Percentiles rank a stretch among this genome's conserved stretches.
Evolutionary conservation across 345 rosid species (phyloP).

Genomic region (Brassica rapa): DNA sequence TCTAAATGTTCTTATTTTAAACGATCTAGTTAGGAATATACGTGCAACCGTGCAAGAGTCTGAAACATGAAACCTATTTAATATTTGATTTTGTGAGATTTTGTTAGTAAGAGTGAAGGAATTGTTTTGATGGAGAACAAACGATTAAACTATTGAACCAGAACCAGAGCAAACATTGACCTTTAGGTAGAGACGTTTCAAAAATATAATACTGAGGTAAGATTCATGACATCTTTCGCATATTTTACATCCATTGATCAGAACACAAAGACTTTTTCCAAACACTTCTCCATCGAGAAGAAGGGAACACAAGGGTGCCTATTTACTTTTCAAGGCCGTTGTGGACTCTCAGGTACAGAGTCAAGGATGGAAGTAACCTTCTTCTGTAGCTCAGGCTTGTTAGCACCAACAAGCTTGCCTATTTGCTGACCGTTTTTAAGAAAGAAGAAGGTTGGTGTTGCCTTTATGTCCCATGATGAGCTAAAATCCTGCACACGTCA

Average conservation of each 20-base stretch:
- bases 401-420: slow-evolving; percentile 90
- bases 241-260: slow-evolving; percentile 26
- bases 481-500: slow-evolving; percentile 66
- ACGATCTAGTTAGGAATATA: background rate
- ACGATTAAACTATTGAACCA: background rate
- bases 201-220: background rate
- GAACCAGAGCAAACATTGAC: slow-evolving; percentile 20
- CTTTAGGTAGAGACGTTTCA: slow-evolving; percentile 5
- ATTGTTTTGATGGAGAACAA: slow-evolving; percentile 21
- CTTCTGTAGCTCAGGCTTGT: slow-evolving; percentile 82
- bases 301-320: background rate
- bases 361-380: slow-evolving; percentile 56
- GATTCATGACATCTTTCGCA: background rate
- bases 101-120: background rate
- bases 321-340: slow-evolving; percentile 17
- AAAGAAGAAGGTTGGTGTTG: slow-evolving; percentile 89
- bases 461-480: slow-evolving; percentile 82
- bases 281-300: background rate
- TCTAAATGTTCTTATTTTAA: background rate
- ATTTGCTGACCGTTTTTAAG: slow-evolving; percentile 73
- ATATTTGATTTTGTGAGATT: slow-evolving; percentile 2
- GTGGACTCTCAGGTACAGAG: slow-evolving; percentile 38
- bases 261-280: background rate
- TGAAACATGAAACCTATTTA: background rate
- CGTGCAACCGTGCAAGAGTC: background rate